Percentiles rank a stretch among this genome's conserved stretches.
Evolutionary conservation across 1,284 basidiomycete genomes (phyloP).

Genomic region (Ceratobasidium sp.): DNA sequence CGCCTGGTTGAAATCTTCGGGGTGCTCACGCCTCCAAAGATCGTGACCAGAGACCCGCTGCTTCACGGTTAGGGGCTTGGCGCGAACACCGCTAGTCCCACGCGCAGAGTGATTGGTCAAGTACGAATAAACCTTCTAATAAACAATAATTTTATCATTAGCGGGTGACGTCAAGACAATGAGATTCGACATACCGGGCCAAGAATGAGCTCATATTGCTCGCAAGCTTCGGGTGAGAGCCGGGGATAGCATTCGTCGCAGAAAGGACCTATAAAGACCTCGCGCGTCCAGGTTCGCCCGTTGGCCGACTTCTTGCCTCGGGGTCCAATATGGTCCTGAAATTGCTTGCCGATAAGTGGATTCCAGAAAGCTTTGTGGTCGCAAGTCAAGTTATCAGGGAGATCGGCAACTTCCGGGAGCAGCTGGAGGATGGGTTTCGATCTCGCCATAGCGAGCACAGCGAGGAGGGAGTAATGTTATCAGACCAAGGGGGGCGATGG

Average conservation of each 20-base stretch:
- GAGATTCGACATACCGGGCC: not conserved
- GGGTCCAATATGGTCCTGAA: not conserved
- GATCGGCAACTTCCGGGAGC: not conserved
- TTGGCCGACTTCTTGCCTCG: constrained; percentile 6
- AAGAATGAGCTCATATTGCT: not conserved
- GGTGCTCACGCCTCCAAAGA: constrained; percentile 4
- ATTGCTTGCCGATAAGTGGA: not conserved
- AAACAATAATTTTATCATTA: no score
- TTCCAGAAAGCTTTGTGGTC: not conserved
- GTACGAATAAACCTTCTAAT: not conserved
- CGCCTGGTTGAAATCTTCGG: not conserved
- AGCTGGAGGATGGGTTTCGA: not conserved
- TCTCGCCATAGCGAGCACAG: not conserved
- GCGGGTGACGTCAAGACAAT: no score
- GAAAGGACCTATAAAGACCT: not conserved
- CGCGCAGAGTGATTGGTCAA: not conserved
- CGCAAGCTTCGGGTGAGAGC: not conserved
- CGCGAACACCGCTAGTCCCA: not conserved
- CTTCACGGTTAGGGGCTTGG: not conserved
- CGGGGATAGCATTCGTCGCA: constrained; percentile 1
- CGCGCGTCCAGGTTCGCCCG: not conserved
- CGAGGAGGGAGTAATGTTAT: not conserved
- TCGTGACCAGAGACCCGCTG: constrained; percentile 6
- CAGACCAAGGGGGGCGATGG: no score
- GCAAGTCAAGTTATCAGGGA: not conserved